Evolutionary conservation across 2,329 filamentous ascomycete genomes (phyloP), one percentile per base, ranked within the genome.

Genomic region (Penicillium oxalicum): DNA sequence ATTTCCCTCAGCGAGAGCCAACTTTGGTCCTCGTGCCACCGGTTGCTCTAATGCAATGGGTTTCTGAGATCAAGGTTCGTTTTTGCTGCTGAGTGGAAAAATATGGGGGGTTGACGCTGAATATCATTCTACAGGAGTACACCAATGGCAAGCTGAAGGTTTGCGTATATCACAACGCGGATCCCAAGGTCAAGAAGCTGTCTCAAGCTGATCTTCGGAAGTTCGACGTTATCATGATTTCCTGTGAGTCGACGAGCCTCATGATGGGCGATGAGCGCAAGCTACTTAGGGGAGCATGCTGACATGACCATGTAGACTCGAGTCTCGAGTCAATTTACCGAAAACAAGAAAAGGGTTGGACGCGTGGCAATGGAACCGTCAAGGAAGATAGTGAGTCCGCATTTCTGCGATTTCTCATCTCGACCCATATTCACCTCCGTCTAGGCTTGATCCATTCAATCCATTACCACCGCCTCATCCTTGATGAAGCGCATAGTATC

Each of bases 401-500:
- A 27, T 9, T 28, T 11, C 4, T 9, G 5, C 9, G 25, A 5
- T 27, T 13, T 36, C 29, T 35, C 27, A 7, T 36, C 26, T 13
- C 12, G 27, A 35, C 9, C 12, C 8, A n/a, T 45, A 40, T 35
- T 61, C 27, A 59, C 44, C 26, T 40, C 6, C 18, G 9, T 41
- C 13, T 78, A 70, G 87, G 85, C 59, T 69, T 86, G 29, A 88
- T 98, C 29, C 93, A 98, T 66, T 78, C 85, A 35, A 87, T 95
- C 43, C 74, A 86, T 25, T 98, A 91, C 57, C 91, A 97, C 65
- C 86, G 93, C 27, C 78, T 95, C 50, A 93, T 98, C 47, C 81
- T 98, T 4, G 93, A 98, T 58, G 93, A 98, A 68, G 90, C 90
- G 5, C 90, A 98, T 69, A 91, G 86, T 68, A 97, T 98, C 77